phyloP scores from a whole-genome alignment of 2,329 filamentous ascomycete species.

The Apiospora marii region DNA sequence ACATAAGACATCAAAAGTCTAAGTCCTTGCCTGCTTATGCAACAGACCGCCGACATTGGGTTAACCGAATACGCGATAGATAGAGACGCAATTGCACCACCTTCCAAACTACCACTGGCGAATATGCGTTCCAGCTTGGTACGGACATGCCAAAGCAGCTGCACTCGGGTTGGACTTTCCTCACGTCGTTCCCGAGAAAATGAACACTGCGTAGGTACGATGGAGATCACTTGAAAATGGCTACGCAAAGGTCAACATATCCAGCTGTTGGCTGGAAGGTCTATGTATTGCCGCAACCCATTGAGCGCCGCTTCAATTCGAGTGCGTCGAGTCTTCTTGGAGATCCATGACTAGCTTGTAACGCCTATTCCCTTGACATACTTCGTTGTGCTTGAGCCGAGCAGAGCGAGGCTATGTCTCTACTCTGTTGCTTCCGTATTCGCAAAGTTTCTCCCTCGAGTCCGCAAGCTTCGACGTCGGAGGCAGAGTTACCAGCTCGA shows the following conservation, averaged over 20 bases:
- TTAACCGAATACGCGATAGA: background rate
- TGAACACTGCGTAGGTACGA: background rate
- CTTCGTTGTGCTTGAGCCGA: background rate
- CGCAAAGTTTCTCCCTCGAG: slow-evolving; percentile 29
- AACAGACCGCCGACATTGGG: background rate
- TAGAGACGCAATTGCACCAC: background rate
- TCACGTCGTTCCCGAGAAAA: background rate
- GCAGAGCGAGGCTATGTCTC: slow-evolving; percentile 37
- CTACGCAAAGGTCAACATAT: background rate
- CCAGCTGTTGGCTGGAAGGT: background rate
- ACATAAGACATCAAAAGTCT: background rate
- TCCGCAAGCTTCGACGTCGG: slow-evolving; percentile 31
- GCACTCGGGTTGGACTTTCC: background rate
- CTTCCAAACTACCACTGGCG: background rate
- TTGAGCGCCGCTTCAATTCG: background rate
- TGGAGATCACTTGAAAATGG: background rate
- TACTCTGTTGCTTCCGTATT: slow-evolving; percentile 46
- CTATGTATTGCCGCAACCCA: background rate
- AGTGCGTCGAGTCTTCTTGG: slow-evolving; percentile 25
- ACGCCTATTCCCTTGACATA: slow-evolving; percentile 3
- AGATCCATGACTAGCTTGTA: slow-evolving; percentile 21
- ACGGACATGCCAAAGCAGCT: background rate
- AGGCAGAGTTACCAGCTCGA: slow-evolving; percentile 33
- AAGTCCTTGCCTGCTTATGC: background rate
- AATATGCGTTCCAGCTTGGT: background rate